phyloP scores from a whole-genome alignment of 1,284 basidiomycete genomes.

The Kalmanozyma brasiliensis region DNA sequence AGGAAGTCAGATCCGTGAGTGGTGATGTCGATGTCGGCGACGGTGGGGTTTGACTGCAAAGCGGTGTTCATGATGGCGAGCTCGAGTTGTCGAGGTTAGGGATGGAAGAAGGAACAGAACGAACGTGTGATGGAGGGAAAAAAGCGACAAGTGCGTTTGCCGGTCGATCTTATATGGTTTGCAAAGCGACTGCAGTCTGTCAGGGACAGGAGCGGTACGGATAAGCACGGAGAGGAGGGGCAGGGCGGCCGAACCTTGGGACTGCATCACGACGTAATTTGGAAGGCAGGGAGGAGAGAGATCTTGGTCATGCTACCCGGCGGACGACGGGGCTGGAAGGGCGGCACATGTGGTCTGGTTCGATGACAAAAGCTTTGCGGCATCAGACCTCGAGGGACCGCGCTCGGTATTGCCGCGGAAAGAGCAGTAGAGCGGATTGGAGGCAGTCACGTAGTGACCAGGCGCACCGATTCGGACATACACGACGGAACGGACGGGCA shows the following conservation, averaged over 20 bases:
- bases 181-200: neutral
- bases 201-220: too few relatives aligned
- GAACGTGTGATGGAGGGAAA: too few relatives aligned
- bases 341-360: neutral
- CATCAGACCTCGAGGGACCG: neutral
- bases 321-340: conserved; percentile 10
- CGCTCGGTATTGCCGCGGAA: too few relatives aligned
- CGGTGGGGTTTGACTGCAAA: conserved; percentile 42
- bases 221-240: too few relatives aligned
- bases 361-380: conserved; percentile 9
- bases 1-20: conserved; percentile 71
- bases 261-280: conserved; percentile 43
- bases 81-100: conserved; percentile 1
- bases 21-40: conserved; percentile 56
- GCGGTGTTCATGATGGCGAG: conserved; percentile 27
- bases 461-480: too few relatives aligned
- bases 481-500: too few relatives aligned
- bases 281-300: neutral
- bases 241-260: neutral
- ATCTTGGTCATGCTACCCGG: conserved; percentile 10
- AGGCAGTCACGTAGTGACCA: neutral
- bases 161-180: conserved; percentile 24
- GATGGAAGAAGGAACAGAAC: too few relatives aligned
- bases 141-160: too few relatives aligned
- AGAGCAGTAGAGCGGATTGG: neutral